Evolutionary conservation across 768 basidiomycete genomes (phyloP), one percentile per base, ranked within the genome.

Genomic region (Mycena pura): DNA sequence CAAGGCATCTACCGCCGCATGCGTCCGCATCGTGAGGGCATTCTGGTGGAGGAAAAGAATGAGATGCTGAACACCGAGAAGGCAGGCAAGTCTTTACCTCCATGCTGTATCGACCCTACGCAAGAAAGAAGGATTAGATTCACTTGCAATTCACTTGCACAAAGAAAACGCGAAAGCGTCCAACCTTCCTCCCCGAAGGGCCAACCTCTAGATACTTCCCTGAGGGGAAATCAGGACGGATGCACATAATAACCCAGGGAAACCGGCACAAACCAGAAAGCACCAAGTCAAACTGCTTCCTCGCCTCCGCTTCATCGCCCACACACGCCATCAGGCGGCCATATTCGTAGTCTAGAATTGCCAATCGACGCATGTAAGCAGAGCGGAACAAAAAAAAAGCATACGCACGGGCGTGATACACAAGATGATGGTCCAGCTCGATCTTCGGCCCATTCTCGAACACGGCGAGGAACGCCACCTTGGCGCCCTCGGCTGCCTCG

Each of bases 371-470:
- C n/a, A n/a, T 22, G 9, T 6, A 19, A 40, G 32, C 46, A 7
- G 48, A 3, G 11, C 47, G 31, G 25, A 28, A 5, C 2, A 5
- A 27, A 3, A 54, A 21, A n/a, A 60, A 29, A 31, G 40, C 28
- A 22, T 13, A 86, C 92, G 65, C 68, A 94, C 93, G 95, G 10
- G 94, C 83, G 68, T 90, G 87, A 73, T 95, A 98, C 9, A 96
- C 87, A 45, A 98, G 71, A 70, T 93, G 89, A 71, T 99, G 96
- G 69, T 99, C 96, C 39, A 92, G 78, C 75, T 90, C 86, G 44
- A 92, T 88, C 74, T 85, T 85, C 2, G 82, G 79, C 0, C 90
- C 92, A 61, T 93, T 73, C 58, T 82, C 76, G 40, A 97, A 84
- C 13, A 95, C 89, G 0, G 80, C 80, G 64, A 84, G 75, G 69